These are phyloP conservation scores for Ceratobasidium papillatum DNA, from an alignment of 1,284 basidiomycete genomes.

Conservation along the genomic window DNA sequence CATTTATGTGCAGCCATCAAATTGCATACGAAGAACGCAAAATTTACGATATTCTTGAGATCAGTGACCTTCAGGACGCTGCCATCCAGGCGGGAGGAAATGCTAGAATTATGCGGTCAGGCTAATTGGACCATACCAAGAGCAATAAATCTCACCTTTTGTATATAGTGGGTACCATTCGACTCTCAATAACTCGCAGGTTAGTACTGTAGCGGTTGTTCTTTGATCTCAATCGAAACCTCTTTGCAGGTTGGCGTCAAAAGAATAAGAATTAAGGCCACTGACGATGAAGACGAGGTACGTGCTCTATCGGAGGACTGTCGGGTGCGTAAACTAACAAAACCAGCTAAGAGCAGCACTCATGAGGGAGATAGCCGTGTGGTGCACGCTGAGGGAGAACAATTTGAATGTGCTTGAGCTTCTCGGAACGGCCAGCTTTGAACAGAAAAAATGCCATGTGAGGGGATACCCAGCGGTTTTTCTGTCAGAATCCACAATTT, in stretches of 20 bases:
- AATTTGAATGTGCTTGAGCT: conserved; percentile 1
- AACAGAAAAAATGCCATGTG: not conserved
- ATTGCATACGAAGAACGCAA: not conserved
- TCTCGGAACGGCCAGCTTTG: not conserved
- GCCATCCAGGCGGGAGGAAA: not conserved
- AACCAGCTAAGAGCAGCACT: not conserved
- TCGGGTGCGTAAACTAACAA: not conserved
- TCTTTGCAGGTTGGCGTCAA: not conserved
- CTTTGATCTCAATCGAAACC: no score
- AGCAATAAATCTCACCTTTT: no score
- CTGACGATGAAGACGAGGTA: not conserved
- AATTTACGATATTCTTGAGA: not conserved
- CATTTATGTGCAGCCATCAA: conserved; percentile 5
- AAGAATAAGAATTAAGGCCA: not conserved
- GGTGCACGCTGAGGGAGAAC: not conserved
- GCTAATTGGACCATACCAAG: no score
- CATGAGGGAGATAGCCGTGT: not conserved
- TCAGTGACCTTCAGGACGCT: not conserved
- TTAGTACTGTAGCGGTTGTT: no score
- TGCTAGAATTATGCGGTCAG: not conserved
- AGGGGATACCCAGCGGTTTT: no score
- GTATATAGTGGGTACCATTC: not conserved
- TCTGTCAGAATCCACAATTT: not conserved
- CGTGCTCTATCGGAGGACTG: not conserved
- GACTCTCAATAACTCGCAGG: not conserved